Evolutionary conservation across 1,284 basidiomycete genomes (phyloP), one percentile per base, ranked within the genome.

Genomic region (Marasmius fiardii): DNA sequence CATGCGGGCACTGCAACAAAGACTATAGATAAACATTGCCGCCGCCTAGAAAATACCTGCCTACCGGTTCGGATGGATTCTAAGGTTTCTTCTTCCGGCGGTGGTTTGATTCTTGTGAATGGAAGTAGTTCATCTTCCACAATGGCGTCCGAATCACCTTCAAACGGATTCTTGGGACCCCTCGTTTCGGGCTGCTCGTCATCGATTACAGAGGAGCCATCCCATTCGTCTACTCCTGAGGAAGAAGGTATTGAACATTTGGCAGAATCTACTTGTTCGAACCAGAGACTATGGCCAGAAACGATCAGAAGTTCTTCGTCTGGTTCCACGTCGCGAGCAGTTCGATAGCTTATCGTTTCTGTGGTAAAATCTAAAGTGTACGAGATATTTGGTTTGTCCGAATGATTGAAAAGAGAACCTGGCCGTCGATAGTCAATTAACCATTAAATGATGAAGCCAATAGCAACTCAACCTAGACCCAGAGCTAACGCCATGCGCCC

Each of bases 351-450:
- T 58, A 94, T 92, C 2, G 82, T 81, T 45, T 89, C 81, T 0
- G 75, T 79, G 1, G 67, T 56, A 0, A 66, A 51, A 60, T 88
- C 82, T 11, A 89, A 67, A 3, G 71, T 73, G 67, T 83, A 93
- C 0, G 83, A 84, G 16, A 93, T 81, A 65, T 93, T 94, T 1
- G 91, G 91, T 1, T 63, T 61, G 16, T 79, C 71, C 0, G 86
- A 83, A 68, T 92, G 90, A 63, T 93, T 93, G 71, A 94, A 93
- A 3, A 93, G 66, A 1, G 90, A 91, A 8, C 91, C 89, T 91
- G 24, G 47, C 52, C 44, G 26, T 24, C 51, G 20, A 58, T 48
- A 48, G 18, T 43, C 56, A 28, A 21, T 52, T 28, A 28, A 31
- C 28, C 4, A 31, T 4, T 4, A 31, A 31, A 31, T 4, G 10